phyloP scores from a whole-genome alignment of 2,329 filamentous ascomycete species.

The Cercospora sp. region DNA sequence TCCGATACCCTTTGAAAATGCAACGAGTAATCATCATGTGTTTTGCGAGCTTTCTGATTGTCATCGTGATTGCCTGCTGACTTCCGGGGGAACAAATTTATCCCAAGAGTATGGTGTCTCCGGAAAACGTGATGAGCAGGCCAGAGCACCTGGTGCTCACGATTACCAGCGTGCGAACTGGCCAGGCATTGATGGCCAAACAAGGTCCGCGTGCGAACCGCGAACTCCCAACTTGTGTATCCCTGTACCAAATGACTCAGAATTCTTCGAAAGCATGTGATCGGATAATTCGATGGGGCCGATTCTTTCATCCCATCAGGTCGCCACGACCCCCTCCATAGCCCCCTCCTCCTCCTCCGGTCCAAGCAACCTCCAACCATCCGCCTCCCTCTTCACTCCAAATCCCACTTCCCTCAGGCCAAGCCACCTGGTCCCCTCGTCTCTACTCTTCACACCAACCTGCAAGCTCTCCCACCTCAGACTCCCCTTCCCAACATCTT shows the following conservation, averaged over 20 bases:
- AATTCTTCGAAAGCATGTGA: background rate
- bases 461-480: conserved; percentile 22
- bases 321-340: background rate
- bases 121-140: background rate
- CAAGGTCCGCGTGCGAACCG: background rate
- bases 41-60: background rate
- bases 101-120: no score
- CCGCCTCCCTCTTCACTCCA: background rate
- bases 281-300: no score
- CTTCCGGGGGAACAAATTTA: no score
- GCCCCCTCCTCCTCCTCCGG: background rate
- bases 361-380: background rate
- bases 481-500: conserved; percentile 19
- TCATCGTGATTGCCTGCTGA: background rate
- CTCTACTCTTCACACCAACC: conserved; percentile 14
- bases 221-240: background rate
- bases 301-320: background rate
- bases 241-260: background rate
- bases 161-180: background rate
- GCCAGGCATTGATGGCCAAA: background rate
- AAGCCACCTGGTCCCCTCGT: conserved; percentile 11
- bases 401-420: conserved; percentile 13
- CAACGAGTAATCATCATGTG: background rate
- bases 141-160: background rate
- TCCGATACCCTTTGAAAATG: background rate